A percentile compares a stretch with the other conserved stretches of the same genome.
Conservation (phyloP, 176 grass and related monocot genomes). For the Carex pumila region DNA sequence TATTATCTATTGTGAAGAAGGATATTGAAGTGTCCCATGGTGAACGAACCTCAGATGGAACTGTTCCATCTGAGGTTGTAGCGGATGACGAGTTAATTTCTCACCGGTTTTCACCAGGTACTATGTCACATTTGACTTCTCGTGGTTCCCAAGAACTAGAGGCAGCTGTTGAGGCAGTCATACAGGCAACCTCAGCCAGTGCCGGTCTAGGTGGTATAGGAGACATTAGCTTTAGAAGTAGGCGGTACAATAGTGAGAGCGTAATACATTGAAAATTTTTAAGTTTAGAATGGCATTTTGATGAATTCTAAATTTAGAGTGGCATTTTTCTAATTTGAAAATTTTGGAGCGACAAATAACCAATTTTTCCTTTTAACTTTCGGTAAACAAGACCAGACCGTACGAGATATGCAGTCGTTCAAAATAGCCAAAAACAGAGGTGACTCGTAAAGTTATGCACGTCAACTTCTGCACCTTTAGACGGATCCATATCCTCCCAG, state of each 20-base stretch:
- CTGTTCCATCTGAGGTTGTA: conserved; percentile 25
- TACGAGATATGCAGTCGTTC: too few species aligned
- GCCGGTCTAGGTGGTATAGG: conserved; percentile 28
- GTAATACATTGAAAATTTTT: conserved; percentile 37
- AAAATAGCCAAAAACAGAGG: too few species aligned
- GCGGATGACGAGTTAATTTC: conserved; percentile 70
- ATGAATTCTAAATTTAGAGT: too few species aligned
- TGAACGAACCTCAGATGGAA: too few species aligned
- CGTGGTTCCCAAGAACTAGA: conserved; percentile 26
- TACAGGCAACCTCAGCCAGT: conserved; percentile 15
- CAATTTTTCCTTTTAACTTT: too few species aligned
- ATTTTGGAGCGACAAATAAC: too few species aligned
- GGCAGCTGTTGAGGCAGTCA: conserved; percentile 27
- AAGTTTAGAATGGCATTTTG: too few species aligned
- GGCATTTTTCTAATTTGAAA: too few species aligned
- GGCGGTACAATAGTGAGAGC: conserved; percentile 58
- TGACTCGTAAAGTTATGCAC: too few species aligned
- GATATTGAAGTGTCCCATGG: conserved; percentile 28
- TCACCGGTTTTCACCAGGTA: conserved; percentile 76
- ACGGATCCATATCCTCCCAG: too few species aligned
- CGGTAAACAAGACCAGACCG: too few species aligned
- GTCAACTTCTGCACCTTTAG: too few species aligned
- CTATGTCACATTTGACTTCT: conserved; percentile 64
- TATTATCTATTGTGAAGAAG: conserved; percentile 45
- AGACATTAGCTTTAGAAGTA: conserved; percentile 33